These are phyloP conservation scores for Linnemannia hyalina DNA, from an alignment of 192 early-diverging fungal genomes.

Conservation along the genomic window DNA sequence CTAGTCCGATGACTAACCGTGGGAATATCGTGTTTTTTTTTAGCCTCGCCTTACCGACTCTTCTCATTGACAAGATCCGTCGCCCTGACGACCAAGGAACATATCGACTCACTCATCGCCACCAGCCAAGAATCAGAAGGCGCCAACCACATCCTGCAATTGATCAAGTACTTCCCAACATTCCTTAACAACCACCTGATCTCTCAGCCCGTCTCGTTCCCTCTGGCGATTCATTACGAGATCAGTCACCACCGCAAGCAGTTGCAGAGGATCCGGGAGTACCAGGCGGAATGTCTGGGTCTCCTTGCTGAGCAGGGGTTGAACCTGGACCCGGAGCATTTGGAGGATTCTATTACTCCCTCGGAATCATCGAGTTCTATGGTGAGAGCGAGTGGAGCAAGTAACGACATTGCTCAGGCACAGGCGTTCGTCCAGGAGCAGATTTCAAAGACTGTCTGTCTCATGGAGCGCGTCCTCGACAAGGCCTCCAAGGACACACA, in stretches of 20 bases:
- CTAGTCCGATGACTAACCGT: slow-evolving; percentile 13
- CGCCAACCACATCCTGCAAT: slow-evolving; percentile 11
- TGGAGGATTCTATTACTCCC: slow-evolving; percentile 26
- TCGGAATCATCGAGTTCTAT: slow-evolving; percentile 3
- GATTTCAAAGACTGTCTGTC: slow-evolving; percentile 34
- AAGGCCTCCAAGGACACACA: slow-evolving; percentile 48
- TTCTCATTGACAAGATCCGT: slow-evolving; percentile 26
- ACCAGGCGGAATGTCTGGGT: slow-evolving; percentile 75
- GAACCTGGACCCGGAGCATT: slow-evolving; percentile 48
- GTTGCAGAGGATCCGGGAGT: slow-evolving; percentile 63
- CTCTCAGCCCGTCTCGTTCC: slow-evolving; percentile 55
- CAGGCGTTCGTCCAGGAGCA: slow-evolving; percentile 49
- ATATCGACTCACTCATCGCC: slow-evolving; percentile 40
- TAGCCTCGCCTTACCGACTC: slow-evolving; percentile 40
- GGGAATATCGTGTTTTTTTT: slow-evolving; percentile 15
- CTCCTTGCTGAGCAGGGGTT: slow-evolving; percentile 66
- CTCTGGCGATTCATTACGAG: slow-evolving; percentile 68
- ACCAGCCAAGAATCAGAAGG: slow-evolving; percentile 10
- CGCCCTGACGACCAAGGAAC: slow-evolving; percentile 17
- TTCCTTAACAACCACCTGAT: slow-evolving; percentile 46
- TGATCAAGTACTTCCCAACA: slow-evolving; percentile 46
- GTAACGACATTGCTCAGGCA: slow-evolving; percentile 3
- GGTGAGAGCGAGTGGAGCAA: not conserved
- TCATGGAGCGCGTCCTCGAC: slow-evolving; percentile 29
- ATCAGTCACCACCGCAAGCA: slow-evolving; percentile 64